Percentiles rank a stretch among this genome's conserved stretches.
These are phyloP conservation scores for Eustoma russellianum DNA, from an alignment of 257 asterid genomes.

Conservation along the genomic window DNA sequence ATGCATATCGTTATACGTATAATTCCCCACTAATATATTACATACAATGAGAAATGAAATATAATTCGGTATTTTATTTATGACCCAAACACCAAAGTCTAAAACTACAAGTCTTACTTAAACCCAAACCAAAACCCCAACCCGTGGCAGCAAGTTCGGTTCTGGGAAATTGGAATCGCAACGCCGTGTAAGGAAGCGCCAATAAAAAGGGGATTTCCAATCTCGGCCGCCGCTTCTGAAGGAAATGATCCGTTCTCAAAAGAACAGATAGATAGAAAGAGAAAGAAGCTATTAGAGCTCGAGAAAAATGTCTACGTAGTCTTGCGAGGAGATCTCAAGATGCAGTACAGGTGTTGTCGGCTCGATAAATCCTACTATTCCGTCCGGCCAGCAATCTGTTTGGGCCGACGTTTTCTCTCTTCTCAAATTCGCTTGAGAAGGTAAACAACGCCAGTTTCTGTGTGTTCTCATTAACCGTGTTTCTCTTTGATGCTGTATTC, in stretches of 20 bases:
- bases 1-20: no score
- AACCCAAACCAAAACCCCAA: conserved; percentile 1
- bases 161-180: not conserved
- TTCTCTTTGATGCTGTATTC: no score
- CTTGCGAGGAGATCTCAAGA: not conserved
- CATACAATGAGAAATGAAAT: no score
- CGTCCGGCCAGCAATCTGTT: conserved; percentile 59
- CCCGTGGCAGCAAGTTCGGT: not conserved
- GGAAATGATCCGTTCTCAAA: no score
- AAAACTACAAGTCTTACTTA: not conserved
- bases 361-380: conserved; percentile 46
- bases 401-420: conserved; percentile 81
- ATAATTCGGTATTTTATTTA: no score
- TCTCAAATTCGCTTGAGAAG: conserved; percentile 59
- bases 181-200: conserved; percentile 1
- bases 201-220: no score
- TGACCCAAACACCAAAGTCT: no score
- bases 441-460: conserved; percentile 16
- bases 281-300: not conserved
- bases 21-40: no score
- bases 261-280: no score
- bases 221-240: no score
- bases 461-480: no score
- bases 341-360: conserved; percentile 5
- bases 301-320: conserved; percentile 11